Evolutionary conservation across 352 stramenopile species (phyloP), one percentile per base, ranked within the genome.

Genomic region (Phytophthora gonapodyides): DNA sequence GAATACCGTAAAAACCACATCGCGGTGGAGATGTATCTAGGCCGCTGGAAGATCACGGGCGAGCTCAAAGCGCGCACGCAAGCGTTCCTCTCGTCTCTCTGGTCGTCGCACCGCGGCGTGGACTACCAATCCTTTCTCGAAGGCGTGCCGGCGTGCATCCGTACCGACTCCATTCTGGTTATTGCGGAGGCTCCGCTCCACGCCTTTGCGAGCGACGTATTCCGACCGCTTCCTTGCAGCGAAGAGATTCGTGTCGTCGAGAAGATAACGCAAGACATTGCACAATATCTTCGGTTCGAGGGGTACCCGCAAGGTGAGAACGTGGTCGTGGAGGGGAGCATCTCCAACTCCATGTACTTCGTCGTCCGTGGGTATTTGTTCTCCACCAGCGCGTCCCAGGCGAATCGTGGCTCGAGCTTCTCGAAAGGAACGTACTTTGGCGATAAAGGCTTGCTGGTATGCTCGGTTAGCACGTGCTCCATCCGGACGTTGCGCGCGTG

Each of bases 1-100:
- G 71, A 78, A 42, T 91, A 84, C 37, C 76, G 78, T 12, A 91
- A 88, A 49, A 88, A 91, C 37, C 73, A 89, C 51, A 87, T 87
- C 38, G 76, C 77, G 0, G 75, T 89, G 8, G 77, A 89, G 59
- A 36, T 82, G 8, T 91, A 88, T 44, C 48, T 91, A 4, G 55
- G 51, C 7, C 69, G 82, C 2, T 84, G 69, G 74, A 78, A 84
- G 35, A 78, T 88, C 35, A 41, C 75, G 0, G 66, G 68, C 0
- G 63, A 75, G 6, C 52, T 91, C 13, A 82, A 78, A 49, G 16
- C 36, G 3, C 71, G 80, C 0, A 82, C 72, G 0, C 76, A 89
- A 33, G 54, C 72, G 0, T 89, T 88, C 42, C 37, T 91, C 13
- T 82, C 73, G 7, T 88, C 78, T 15, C 52, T 88, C 0, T 91